Evolutionary conservation across 2,329 filamentous ascomycete species (phyloP), one percentile per base, ranked within the genome.

Genomic region (Phialophora tarda): DNA sequence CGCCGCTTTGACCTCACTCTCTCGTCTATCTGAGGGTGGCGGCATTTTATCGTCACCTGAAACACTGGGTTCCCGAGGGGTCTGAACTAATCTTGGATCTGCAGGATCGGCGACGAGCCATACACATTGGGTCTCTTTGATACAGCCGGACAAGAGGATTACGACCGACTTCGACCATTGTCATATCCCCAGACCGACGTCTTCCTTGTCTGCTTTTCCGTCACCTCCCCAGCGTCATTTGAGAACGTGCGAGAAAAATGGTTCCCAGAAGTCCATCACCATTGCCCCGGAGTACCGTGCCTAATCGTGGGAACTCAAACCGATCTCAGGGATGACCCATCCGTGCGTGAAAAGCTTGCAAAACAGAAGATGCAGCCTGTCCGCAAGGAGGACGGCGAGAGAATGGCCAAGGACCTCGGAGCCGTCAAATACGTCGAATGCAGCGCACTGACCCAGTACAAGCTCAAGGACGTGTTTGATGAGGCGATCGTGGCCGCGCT

Each of bases 361-460:
- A 96, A 96, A 82, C 94, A 98, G 81, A 96, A 96, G 84, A 97
- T 98, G 94, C 84, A 87, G 63, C 94, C 94, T 2, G 93, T 99
- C 68, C 87, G 88, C 77, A 93, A 91, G 79, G 93, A 97, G 79
- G 93, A 97, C 72, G 95, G 95, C 61, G 94, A 98, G 80, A 86
- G 89, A 73, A 97, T 98, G 92, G 94, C 95, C 2, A 97, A 94
- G 83, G 94, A 98, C 70, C 83, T 98, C n/a, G 93, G 93, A 69
- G 95, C 95, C 4, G 92, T 99, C 75, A 98, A 97, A 84, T 99
- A 99, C 75, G 95, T 98, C 71, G 95, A 99, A 83, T 99, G 95
- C 84, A 97, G 93, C 77, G 95, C 95, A 65, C 83, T 99, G 79
- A 98, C 95, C 69, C 95, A 99, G 83, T 97, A 93, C 83, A 97